Evolutionary conservation across 2,329 filamentous ascomycete genomes (phyloP).

Genomic region (Kalaharituber pfeilii): DNA sequence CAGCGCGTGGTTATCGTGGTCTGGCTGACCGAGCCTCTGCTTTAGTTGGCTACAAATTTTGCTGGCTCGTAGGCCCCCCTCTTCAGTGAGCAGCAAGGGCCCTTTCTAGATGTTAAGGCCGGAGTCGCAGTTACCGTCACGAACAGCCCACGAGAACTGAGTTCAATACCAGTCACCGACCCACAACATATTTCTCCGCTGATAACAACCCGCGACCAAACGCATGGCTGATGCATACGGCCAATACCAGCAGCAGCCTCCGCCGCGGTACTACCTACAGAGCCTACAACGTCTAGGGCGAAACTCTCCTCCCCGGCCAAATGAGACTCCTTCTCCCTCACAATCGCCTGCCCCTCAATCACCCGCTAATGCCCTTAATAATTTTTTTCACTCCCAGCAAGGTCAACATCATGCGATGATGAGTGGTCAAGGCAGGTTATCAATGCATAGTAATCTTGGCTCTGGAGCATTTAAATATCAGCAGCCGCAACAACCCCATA

Average conservation of each 20-base stretch:
- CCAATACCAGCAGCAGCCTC: neutral
- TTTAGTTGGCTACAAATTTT: neutral
- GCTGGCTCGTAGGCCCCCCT: neutral
- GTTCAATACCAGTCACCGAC: neutral
- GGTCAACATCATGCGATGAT: slow-evolving; percentile 1
- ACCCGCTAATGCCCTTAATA: neutral
- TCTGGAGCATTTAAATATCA: slow-evolving; percentile 7
- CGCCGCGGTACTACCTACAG: slow-evolving; percentile 1
- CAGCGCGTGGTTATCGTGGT: neutral
- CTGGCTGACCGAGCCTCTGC: neutral
- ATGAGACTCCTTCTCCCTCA: slow-evolving; percentile 1
- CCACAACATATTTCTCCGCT: neutral
- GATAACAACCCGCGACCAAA: neutral
- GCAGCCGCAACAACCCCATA: neutral
- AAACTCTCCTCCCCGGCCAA: neutral
- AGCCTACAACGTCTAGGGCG: neutral
- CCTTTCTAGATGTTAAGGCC: neutral
- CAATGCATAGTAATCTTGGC: neutral
- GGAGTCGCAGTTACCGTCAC: neutral
- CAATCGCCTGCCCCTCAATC: slow-evolving; percentile 1
- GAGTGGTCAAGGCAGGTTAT: neutral
- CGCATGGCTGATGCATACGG: slow-evolving; percentile 2
- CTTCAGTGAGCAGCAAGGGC: neutral
- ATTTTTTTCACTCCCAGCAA: neutral
- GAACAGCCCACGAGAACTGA: neutral